Percentiles rank a stretch among this genome's conserved stretches.
Evolutionary conservation across 345 rosid species (phyloP).

Genomic region (Cardamine resedifolia): DNA sequence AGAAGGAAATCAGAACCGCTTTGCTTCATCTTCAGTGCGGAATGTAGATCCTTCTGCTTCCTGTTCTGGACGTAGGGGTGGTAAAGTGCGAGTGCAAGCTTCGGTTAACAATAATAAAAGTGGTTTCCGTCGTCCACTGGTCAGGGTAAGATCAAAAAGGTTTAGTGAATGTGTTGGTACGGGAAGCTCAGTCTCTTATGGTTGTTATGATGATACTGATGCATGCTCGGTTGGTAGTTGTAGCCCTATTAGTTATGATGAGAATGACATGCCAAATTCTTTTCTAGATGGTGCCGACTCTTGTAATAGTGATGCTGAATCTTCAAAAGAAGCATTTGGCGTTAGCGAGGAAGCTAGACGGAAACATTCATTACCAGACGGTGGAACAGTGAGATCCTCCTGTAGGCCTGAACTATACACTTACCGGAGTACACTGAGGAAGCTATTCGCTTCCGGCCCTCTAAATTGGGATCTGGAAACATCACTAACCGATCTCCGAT

Average conservation of each 20-base stretch:
- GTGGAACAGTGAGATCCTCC: constrained; percentile 43
- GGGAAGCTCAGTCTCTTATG: constrained; percentile 34
- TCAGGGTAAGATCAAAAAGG: constrained; percentile 44
- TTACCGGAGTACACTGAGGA: constrained; percentile 51
- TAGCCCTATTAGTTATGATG: constrained; percentile 44
- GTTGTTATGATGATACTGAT: constrained; percentile 41
- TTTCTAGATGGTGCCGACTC: constrained; percentile 33
- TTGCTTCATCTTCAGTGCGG: constrained; percentile 24
- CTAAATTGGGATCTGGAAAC: constrained; percentile 80
- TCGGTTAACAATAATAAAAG: constrained; percentile 15
- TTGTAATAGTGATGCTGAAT: constrained; percentile 52
- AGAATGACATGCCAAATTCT: constrained; percentile 27
- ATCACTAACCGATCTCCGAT: constrained; percentile 70
- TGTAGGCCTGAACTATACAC: constrained; percentile 65
- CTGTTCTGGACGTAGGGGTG: constrained; percentile 30
- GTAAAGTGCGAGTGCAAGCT: constrained; percentile 24
- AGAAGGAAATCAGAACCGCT: constrained; percentile 13
- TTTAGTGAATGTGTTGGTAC: constrained; percentile 28
- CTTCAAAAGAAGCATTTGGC: constrained; percentile 26
- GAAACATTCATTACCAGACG: constrained; percentile 34
- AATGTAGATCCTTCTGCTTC: constrained; percentile 47
- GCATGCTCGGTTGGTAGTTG: constrained; percentile 71
- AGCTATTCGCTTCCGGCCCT: constrained; percentile 66
- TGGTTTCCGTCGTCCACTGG: constrained; percentile 38
- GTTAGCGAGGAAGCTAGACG: constrained; percentile 27